Base-by-base conservation (phyloP, 2,329 filamentous ascomycete genomes). In the Fusarium drepaniforme region DNA sequence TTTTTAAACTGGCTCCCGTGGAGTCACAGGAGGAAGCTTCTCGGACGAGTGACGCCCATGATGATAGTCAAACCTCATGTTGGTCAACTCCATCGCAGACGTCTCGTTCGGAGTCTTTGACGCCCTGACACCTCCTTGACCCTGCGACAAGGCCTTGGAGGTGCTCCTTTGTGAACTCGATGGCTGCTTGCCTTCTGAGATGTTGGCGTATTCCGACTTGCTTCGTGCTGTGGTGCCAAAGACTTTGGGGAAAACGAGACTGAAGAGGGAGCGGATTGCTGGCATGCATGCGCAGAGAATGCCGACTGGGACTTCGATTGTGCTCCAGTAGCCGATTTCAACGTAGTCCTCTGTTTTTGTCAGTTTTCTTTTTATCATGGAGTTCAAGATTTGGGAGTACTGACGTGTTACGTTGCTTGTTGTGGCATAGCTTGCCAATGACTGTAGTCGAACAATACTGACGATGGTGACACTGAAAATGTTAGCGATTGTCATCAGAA, bases 241-340 rank as follows among this genome's bases (percentile, higher is more conserved):
- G 2, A 77, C 64, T 42, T 66, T 76, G 21, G 74, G 75, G 21
- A 77, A 77, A 7, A 75, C 7, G 1, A 44, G n/a, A 16, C 65
- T 53, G 25, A 77, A 76, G 1, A 77, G 66, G 2, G 75, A 69
- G 21, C 75, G 72, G 11, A 77, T 77, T 28, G 75, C 65, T 0
- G 80, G 80, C 77, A 82, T 78, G 62, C 79, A 80, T 15, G 78
- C 76, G 66, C 80, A 81, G 13, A 81, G 74, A 18, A 82, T 79
- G 58, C 79, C 76, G 4, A 79, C 77, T 37, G 77, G 78, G 8
- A 81, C 75, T 69, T 82, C 80, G 9, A 82, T 76, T 2, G 71
- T 75, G 57, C 79, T 80, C 80, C 80, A 81, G 42, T 77, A 78
- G 0, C 75, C 74, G 11, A 76, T 64, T 9, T 75, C 75, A 3